A percentile compares a stretch with the other conserved stretches of the same genome.
These are phyloP conservation scores for Sporothrix luriei DNA, from an alignment of 2,329 filamentous ascomycete species.

Conservation along the genomic window DNA sequence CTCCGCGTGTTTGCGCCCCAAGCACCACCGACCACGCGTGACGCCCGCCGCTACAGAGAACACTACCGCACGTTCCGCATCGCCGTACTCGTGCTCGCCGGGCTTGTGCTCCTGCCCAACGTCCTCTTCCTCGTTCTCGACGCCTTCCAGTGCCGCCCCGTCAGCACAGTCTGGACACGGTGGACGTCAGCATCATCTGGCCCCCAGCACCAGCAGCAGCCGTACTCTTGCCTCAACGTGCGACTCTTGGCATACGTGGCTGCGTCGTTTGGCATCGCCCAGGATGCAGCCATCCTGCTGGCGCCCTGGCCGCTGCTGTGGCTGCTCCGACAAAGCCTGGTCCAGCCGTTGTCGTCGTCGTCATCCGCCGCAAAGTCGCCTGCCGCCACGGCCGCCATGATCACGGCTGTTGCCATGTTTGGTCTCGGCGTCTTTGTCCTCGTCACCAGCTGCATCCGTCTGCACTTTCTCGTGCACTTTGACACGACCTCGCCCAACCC, in stretches of 20 bases:
- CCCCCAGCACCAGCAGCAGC: not conserved
- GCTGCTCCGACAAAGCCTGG: conserved; percentile 39
- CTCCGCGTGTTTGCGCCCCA: conserved; percentile 42
- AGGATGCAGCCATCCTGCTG: conserved; percentile 44
- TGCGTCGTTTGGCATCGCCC: conserved; percentile 42
- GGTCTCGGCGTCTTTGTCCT: conserved; percentile 45
- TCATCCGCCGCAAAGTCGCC: not conserved
- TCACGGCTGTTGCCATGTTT: conserved; percentile 44
- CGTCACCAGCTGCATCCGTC: conserved; percentile 44
- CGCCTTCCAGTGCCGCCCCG: conserved; percentile 46
- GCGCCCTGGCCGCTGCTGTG: conserved; percentile 44
- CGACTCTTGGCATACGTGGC: conserved; percentile 42
- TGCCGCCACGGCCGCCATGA: conserved; percentile 2
- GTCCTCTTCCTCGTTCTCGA: conserved; percentile 42
- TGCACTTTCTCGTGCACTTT: conserved; percentile 42
- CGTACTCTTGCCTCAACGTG: conserved; percentile 42
- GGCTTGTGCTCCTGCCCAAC: conserved; percentile 39
- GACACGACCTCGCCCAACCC: conserved; percentile 43
- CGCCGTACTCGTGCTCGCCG: conserved; percentile 38
- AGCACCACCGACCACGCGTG: not conserved
- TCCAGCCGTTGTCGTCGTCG: not conserved
- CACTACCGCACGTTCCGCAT: conserved; percentile 42
- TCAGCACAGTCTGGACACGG: conserved; percentile 42
- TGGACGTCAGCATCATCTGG: conserved; percentile 36
- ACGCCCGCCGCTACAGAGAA: conserved; percentile 40